Evolutionary conservation across 768 basidiomycete genomes (phyloP), one percentile per base, ranked within the genome.

Genomic region (Leucocoprinus leucothites): DNA sequence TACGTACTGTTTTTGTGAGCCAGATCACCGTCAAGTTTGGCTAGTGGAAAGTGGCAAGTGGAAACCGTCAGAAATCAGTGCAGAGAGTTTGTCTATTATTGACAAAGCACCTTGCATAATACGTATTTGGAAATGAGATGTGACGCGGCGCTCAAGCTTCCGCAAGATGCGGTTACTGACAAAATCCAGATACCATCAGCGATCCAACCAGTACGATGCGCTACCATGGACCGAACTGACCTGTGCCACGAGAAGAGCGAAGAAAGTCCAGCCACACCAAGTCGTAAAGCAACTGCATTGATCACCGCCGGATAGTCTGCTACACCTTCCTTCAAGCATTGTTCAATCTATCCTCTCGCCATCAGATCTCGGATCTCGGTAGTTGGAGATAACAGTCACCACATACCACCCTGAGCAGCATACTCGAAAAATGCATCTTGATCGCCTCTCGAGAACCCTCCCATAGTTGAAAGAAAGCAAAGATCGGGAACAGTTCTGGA

Each of bases 401-500:
- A 48, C 53, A 21, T 9, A 48, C 53, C 22, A 28, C 28, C 28
- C 36, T 54, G 18, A 54, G 16, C n/a, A 54, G 14, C 11, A 31
- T 34, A n/a, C 53, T 54, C 2, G 53, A 54, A 48, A 40, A 47
- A 36, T 54, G 46, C 45, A 54, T 26, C 14, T 40, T 41, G 18
- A 48, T 16, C 16, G 53, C 53, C 14, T 46, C 45, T 9, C 40
- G 45, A 18, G 34, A 54, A 2, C 53, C 25, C 3, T 8, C 21
- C 53, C 53, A 54, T 14, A 47, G 6, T 28, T 47, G 58, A n/a
- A 60, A 61, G 3, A 64, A 21, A 8, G 58, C 11, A 41, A 62
- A 64, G 9, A 64, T n/a, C 19, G 60, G 25, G 9, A 64, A 57
- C 44, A 66, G 43, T 1, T 25, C 35, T 1, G 57, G 63, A 4